Evolutionary conservation across 495 filamentous ascomycete species (phyloP), one percentile per base, ranked within the genome.

Genomic region (Talaromyces adpressus): DNA sequence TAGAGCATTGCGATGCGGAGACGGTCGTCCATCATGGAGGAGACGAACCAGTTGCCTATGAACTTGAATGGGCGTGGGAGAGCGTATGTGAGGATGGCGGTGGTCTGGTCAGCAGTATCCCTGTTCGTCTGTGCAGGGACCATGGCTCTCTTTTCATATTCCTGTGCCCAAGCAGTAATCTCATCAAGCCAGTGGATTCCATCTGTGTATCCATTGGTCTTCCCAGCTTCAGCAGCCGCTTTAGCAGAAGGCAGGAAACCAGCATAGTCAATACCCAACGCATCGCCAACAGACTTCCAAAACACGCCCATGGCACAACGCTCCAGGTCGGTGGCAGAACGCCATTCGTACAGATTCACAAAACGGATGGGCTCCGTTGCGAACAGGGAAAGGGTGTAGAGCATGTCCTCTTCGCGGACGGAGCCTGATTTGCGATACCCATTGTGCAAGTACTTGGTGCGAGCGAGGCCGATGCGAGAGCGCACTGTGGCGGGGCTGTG

Each of bases 171-270:
- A 16, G 69, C 77, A 3, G 68, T 71, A 22, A 88, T 70, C 57
- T 89, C 85, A n/a, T 89, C 84, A 8, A 84, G 72, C 79, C 85
- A 90, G 20, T 89, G 82, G 58, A 87, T 70, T 0, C 87, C 87
- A 71, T 90, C 86, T 1, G 49, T 66, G 74, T 85, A 90, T 0
- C 79, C 78, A 52, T 7, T 68, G 71, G 9, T 58, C 2, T 14
- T 20, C 29, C 14, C 30, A 20, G 30, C 56, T 18, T 18, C 18
- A 5, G 56, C 56, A 12, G 52, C 52, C 6, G 56, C 56, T 52
- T 61, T 61, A 0, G 62, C 51, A 3, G 77, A 78, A 1, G 77
- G 76, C 6, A 80, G 63, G 29, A 81, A 72, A 14, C 66, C 68
- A 18, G 70, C 63, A 64, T 85, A 89, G 6, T 77, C 73, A 63